Conservation (phyloP, 768 basidiomycete species). For the Exsudoporus frostii region DNA sequence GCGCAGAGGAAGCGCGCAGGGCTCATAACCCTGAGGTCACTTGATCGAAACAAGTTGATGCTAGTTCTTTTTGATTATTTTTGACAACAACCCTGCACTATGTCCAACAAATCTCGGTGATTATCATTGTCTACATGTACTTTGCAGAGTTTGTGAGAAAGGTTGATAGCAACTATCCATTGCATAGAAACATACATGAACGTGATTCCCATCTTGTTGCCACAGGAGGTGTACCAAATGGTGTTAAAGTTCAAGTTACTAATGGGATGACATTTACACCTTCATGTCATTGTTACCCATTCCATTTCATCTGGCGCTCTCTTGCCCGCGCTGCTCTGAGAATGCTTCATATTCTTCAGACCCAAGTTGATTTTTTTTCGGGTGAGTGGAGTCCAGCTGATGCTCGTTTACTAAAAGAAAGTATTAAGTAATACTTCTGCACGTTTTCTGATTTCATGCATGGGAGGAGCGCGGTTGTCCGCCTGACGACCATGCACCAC, state of each 20-base stretch:
- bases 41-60: slow-evolving; percentile 49
- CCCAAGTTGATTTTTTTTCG: background rate
- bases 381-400: background rate
- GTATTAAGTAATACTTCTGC: background rate
- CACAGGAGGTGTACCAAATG: no score
- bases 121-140: no score
- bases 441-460: background rate
- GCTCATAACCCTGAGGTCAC: slow-evolving; percentile 50
- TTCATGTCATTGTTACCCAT: no score
- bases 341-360: background rate
- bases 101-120: background rate
- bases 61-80: slow-evolving; percentile 3
- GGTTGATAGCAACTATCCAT: no score
- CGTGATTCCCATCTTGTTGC: no score
- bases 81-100: background rate
- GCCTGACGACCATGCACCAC: slow-evolving; percentile 37
- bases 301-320: no score
- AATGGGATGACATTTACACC: no score
- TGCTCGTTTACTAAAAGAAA: background rate
- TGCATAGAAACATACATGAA: no score
- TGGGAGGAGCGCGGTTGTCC: background rate
- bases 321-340: no score
- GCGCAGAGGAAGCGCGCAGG: slow-evolving; percentile 49
- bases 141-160: no score
- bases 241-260: no score